Conservation (phyloP, 108 stramenopile species). For the Stephanodiscus triporus region DNA sequence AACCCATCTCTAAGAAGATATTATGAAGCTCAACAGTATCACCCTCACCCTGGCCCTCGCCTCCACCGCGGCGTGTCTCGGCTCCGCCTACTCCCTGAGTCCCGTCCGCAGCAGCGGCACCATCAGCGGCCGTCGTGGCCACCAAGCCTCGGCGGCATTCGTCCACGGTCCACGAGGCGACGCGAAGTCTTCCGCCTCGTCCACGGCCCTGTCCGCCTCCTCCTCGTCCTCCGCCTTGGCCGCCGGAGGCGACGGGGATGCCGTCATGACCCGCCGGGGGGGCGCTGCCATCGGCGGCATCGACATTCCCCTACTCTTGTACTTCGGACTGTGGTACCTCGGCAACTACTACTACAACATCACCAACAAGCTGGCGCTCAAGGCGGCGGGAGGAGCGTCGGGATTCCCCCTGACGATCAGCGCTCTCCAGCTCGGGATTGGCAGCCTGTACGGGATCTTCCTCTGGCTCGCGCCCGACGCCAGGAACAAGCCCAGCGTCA, state of each 20-base stretch:
- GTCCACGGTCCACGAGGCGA: conserved; percentile 20
- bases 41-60: conserved; percentile 31
- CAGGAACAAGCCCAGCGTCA: conserved; percentile 43
- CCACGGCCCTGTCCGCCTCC: neutral
- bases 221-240: neutral
- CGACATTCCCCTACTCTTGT: conserved; percentile 49
- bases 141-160: conserved; percentile 12
- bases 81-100: conserved; percentile 44
- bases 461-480: conserved; percentile 67
- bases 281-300: conserved; percentile 15
- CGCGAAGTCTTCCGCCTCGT: neutral
- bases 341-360: conserved; percentile 82
- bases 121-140: too few relatives aligned
- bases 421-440: conserved; percentile 58
- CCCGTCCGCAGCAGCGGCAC: conserved; percentile 12
- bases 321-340: conserved; percentile 69
- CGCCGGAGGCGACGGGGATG: conserved; percentile 7
- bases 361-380: conserved; percentile 65
- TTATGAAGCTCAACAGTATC: conserved; percentile 43
- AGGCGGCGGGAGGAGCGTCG: conserved; percentile 54
- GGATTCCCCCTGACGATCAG: conserved; percentile 66
- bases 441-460: conserved; percentile 63
- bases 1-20: too few relatives aligned
- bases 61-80: conserved; percentile 19
- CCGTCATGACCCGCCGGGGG: conserved; percentile 31